Base-by-base conservation (phyloP, 1,139 yeast species). In the Yamadazyma oceani region DNA sequence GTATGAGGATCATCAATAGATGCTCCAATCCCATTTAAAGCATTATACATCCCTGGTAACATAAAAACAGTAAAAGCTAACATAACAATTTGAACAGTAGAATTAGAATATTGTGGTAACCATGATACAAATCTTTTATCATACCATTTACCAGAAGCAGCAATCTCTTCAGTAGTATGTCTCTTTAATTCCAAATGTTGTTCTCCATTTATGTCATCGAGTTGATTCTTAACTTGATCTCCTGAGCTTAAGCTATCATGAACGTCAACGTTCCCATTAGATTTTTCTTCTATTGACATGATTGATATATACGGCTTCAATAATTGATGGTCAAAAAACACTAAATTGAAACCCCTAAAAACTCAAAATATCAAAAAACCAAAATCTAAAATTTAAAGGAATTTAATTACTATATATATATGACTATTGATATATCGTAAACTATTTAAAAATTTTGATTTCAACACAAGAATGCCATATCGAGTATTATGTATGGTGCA, bases 31-130 rank as follows among this genome's bases (percentile, higher is more conserved):
- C 82, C 82, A 26, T 73, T 48, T 37, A 78, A 61, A 35, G 82
- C 80, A 47, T 76, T 76, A 57, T 61, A 78, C 78, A 78, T 75
- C 42, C 83, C 83, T 0, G 80, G 79, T 17, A 78, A 69, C 65
- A 75, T 60, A 53, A 77, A 77, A 26, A 75, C 58, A 14, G 73
- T 77, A 48, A 76, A 73, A 9, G 79, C 63, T 46, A 73, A 59
- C 62, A 75, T 57, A 23, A 73, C 61, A 21, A 74, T 59, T 50
- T 75, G 80, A 22, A 36, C 32, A 62, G 69, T 66, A 34, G 75
- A 64, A 44, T 60, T 54, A 4, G 79, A 72, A 54, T 69, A 75
- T 8, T 65, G 62, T 2, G 72, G 72, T 13, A 64, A 40, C 39
- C 51, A 53, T 12, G 57, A 45, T 8, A 53, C 49, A 26, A 43